These are phyloP conservation scores for Polyporus tsugae DNA, from an alignment of 1,284 basidiomycete species.

Conservation along the genomic window DNA sequence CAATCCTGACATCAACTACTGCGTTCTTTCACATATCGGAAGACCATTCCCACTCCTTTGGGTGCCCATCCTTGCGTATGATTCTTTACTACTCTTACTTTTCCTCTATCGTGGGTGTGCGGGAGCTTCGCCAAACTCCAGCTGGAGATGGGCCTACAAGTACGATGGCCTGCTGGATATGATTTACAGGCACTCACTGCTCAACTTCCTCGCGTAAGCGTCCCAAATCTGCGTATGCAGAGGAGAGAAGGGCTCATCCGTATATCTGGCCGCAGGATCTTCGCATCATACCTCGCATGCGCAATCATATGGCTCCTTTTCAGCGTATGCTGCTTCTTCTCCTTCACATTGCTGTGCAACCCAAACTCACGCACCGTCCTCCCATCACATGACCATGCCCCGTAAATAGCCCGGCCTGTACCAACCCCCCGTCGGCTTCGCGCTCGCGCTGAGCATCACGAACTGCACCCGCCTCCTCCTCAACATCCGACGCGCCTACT, in stretches of 20 bases:
- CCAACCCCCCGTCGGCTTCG: conserved; percentile 38
- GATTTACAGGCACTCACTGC: conserved; percentile 39
- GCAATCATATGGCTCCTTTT: conserved; percentile 38
- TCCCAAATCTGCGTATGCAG: neutral
- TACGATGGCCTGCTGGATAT: conserved; percentile 35
- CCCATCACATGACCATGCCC: neutral
- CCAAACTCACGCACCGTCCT: neutral
- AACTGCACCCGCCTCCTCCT: conserved; percentile 41
- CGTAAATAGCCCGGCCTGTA: conserved; percentile 31
- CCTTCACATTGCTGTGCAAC: neutral
- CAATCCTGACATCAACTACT: conserved; percentile 31
- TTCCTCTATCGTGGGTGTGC: conserved; percentile 36
- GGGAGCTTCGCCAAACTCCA: conserved; percentile 12
- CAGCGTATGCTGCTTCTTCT: conserved; percentile 25
- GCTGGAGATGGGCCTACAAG: conserved; percentile 19
- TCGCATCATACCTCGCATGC: conserved; percentile 36
- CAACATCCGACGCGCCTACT: conserved; percentile 42
- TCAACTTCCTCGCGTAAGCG: conserved; percentile 41
- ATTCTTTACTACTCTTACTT: conserved; percentile 33
- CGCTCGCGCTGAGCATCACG: conserved; percentile 38
- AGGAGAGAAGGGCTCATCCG: neutral
- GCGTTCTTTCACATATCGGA: conserved; percentile 28
- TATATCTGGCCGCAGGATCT: conserved; percentile 28
- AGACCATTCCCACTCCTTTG: conserved; percentile 35
- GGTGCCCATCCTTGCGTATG: conserved; percentile 37